Evolutionary conservation across 306 rosid species (phyloP), one percentile per base, ranked within the genome.

Genomic region (Cucumis cinereus): DNA sequence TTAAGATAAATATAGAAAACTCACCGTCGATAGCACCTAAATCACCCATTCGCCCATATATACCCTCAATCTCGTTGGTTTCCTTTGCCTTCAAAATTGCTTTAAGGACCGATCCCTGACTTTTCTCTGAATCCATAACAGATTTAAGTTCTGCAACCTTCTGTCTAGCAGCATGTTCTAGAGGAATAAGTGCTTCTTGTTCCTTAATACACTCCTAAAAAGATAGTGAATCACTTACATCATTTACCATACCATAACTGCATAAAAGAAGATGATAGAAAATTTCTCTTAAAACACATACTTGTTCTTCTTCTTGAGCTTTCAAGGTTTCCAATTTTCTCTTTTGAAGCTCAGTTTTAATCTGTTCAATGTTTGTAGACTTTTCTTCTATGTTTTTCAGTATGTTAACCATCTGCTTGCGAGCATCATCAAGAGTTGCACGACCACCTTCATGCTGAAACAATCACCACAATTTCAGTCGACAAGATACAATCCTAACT

Each of bases 1-100:
- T n/a, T n/a, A n/a, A n/a, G n/a, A n/a, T n/a, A 54, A 78, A 33
- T 70, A 45, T 45, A 76, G 69, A 80, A 79, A 33, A 28, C 88
- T 82, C 79, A 92, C 99, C 93, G 68, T 92, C 95, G 67, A 94
- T 94, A 78, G 99, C 97, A 78, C 99, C 99, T 79, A 94, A 84
- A 87, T 94, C 97, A 67, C 99, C 99, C 95, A 94, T 84, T 78
- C 97, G 93, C 15, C 99, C 97, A 84, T 94, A 92, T 84, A 94
- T 94, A 79, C 99, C 99, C 38, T 84, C 89, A 56, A 94, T 90
- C 78, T 57, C 87, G 79, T 85, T 87, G 73, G 89, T 83, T 64
- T 92, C 91, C 88, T 89, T 94, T 2, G 96, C 97, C 81, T 84
- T 86, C 82, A 89, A 79, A 60, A 94, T 87, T 83, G 96, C 95